phyloP scores from a whole-genome alignment of 805 yeast species.

The Debaryomyces castellii region DNA sequence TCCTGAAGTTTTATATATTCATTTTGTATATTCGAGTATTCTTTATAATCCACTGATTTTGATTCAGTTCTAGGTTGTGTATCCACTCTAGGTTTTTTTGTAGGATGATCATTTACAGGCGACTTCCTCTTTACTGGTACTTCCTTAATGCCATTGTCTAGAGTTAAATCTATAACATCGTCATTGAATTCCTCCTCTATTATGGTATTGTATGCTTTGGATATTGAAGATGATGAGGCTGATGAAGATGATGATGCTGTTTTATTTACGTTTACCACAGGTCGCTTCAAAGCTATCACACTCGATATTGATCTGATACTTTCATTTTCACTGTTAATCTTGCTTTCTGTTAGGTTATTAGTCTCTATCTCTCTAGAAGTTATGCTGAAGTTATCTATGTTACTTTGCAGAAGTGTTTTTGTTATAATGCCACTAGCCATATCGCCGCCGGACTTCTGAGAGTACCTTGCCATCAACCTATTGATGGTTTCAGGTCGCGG shows the following conservation, averaged over 20 bases:
- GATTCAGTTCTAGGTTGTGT: background rate
- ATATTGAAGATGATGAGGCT: background rate
- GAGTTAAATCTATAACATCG: constrained; percentile 5
- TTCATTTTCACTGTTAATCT: background rate
- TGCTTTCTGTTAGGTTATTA: background rate
- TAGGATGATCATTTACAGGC: background rate
- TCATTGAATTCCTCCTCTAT: background rate
- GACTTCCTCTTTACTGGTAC: background rate
- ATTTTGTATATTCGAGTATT: constrained; percentile 10
- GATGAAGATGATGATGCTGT: background rate
- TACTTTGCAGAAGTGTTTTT: background rate
- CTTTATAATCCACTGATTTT: background rate
- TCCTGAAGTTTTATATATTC: constrained; percentile 25
- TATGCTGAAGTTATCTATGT: background rate
- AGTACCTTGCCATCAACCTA: background rate
- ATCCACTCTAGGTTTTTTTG: background rate
- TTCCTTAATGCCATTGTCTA: background rate
- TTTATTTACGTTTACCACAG: background rate
- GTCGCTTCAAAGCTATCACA: background rate
- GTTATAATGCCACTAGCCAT: background rate
- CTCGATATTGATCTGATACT: background rate
- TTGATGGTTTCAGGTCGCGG: background rate
- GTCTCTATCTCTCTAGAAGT: background rate
- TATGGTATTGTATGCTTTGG: background rate
- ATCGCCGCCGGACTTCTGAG: background rate